These are phyloP conservation scores for Cyclospora cayetanensis DNA, from an alignment of 169 alveolate genomes.

Conservation along the genomic window DNA sequence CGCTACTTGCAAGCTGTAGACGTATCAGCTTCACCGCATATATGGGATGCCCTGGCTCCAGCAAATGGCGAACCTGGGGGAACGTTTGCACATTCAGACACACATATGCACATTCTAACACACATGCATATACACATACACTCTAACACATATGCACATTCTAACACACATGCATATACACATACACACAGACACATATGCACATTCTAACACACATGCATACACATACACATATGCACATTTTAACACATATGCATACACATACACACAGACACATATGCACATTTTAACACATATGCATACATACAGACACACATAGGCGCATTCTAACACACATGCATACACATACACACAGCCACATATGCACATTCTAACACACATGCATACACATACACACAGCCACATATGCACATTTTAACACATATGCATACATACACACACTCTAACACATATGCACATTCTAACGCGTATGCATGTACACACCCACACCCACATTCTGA, in stretches of 20 bases:
- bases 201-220: background rate
- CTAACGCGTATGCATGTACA: too few species aligned
- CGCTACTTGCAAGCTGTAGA: slow-evolving; percentile 83
- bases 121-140: background rate
- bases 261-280: background rate
- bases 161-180: background rate
- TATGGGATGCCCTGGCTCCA: slow-evolving; percentile 90
- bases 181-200: background rate
- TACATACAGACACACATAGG: background rate
- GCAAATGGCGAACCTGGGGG: slow-evolving; percentile 85
- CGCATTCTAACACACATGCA: background rate
- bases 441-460: too few species aligned
- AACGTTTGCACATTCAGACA: too few species aligned
- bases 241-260: background rate
- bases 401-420: too few species aligned
- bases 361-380: background rate
- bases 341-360: background rate
- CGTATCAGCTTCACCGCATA: slow-evolving; percentile 89
- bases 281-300: background rate
- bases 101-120: background rate
- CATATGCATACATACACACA: too few species aligned
- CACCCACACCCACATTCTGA: too few species aligned
- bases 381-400: background rate
- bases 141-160: too few species aligned
- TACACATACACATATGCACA: background rate